Evolutionary conservation across 108 stramenopile genomes (phyloP).

Genomic region (Asterionellopsis glacialis): DNA sequence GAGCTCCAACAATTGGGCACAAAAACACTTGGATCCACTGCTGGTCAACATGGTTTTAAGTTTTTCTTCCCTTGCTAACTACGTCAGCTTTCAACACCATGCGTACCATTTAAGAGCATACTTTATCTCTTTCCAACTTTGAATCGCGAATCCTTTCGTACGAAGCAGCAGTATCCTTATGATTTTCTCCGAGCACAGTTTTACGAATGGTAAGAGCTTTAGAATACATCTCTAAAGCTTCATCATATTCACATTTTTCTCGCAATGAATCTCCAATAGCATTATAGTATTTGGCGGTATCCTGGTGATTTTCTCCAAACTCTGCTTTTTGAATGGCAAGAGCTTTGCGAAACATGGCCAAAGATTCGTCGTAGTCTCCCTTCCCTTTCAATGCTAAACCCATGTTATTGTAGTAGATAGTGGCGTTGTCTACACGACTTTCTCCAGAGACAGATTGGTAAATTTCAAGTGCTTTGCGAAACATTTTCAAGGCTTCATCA

Average conservation of each 20-base stretch:
- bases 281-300: conserved; percentile 12
- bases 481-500: too few species aligned
- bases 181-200: conserved; percentile 19
- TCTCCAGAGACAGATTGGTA: neutral
- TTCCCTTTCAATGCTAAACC: too few species aligned
- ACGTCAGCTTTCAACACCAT: too few species aligned
- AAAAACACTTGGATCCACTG: too few species aligned
- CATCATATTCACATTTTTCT: too few species aligned
- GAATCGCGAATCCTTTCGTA: too few species aligned
- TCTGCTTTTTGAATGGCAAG: conserved; percentile 11
- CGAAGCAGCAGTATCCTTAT: conserved; percentile 31
- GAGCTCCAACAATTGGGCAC: too few species aligned
- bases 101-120: too few species aligned
- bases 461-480: conserved; percentile 1
- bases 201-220: conserved; percentile 33
- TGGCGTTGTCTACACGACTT: neutral
- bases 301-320: conserved; percentile 27
- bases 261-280: neutral
- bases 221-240: conserved; percentile 25
- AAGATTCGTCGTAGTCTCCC: conserved; percentile 37
- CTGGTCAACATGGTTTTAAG: too few species aligned
- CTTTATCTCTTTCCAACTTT: too few species aligned
- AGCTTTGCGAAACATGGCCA: conserved; percentile 20
- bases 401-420: neutral
- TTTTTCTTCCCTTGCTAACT: too few species aligned